Conservation (phyloP, 139 green algal genomes). For the Medakamo hakoo region DNA sequence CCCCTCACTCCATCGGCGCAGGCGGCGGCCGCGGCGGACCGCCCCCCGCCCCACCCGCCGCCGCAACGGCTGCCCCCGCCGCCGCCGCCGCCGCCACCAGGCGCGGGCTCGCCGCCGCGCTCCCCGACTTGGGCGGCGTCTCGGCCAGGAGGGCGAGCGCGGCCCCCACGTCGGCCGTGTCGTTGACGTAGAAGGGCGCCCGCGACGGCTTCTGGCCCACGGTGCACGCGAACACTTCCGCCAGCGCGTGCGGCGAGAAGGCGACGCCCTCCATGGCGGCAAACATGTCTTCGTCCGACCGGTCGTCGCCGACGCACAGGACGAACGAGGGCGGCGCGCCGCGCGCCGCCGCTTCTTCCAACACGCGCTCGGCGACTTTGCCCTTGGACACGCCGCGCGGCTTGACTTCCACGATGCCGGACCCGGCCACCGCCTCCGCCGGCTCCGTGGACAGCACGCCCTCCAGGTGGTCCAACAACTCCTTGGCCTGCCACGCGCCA, state of each 20-base stretch:
- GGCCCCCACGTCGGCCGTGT: conserved; percentile 61
- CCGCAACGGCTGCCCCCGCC: neutral
- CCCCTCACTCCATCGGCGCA: neutral
- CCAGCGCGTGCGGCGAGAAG: conserved; percentile 30
- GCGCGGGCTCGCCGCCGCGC: neutral
- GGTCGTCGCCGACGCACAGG: conserved; percentile 94
- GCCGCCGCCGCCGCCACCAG: conserved; percentile 1
- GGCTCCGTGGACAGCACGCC: conserved; percentile 78
- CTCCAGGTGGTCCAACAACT: conserved; percentile 96
- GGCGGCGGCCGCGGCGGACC: neutral
- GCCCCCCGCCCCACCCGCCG: neutral
- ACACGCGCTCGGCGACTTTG: conserved; percentile 48
- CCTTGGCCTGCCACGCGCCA: conserved; percentile 93
- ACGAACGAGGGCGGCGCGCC: conserved; percentile 61
- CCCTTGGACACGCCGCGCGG: conserved; percentile 64
- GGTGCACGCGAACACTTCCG: conserved; percentile 79
- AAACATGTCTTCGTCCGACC: conserved; percentile 99
- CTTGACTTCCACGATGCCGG: conserved; percentile 87
- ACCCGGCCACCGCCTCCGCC: conserved; percentile 61
- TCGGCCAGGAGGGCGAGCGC: conserved; percentile 28
- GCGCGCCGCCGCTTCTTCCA: conserved; percentile 13
- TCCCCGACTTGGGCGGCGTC: neutral
- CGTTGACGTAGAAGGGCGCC: conserved; percentile 93
- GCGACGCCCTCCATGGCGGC: conserved; percentile 59
- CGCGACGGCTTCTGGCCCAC: conserved; percentile 91